A percentile compares a stretch with the other conserved stretches of the same genome.
These are phyloP conservation scores for Dalbergia oliveri DNA, from an alignment of 306 rosid genomes.

Conservation along the genomic window DNA sequence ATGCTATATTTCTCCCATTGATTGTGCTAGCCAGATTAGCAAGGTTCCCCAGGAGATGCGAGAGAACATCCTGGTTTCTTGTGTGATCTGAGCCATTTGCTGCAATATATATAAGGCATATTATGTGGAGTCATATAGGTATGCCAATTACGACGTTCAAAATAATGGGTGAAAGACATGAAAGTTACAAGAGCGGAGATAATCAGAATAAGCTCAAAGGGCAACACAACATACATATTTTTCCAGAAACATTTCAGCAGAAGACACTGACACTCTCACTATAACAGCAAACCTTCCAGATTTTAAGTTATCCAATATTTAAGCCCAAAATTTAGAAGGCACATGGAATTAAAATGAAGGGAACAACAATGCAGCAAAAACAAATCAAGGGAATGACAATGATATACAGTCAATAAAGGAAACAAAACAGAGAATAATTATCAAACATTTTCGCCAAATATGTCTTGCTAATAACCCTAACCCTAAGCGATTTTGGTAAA, in stretches of 20 bases:
- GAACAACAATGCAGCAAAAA: no score
- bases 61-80: conserved; percentile 69
- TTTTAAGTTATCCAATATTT: conserved; percentile 21
- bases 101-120: conserved; percentile 59
- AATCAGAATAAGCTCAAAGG: conserved; percentile 8
- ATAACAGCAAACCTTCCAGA: not conserved
- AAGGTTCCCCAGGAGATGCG: conserved; percentile 70
- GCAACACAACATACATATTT: conserved; percentile 4
- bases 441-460: conserved; percentile 32
- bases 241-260: conserved; percentile 10
- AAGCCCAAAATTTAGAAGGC: not conserved
- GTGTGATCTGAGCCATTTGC: conserved; percentile 67
- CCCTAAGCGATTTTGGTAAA: not conserved
- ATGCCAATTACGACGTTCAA: conserved; percentile 46
- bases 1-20: conserved; percentile 62
- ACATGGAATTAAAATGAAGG: no score
- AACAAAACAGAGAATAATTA: conserved; percentile 12
- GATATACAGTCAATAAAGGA: conserved; percentile 16
- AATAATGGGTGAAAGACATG: conserved; percentile 31
- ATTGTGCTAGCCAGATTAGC: conserved; percentile 62
- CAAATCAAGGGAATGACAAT: not conserved
- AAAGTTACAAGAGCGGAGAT: conserved; percentile 10
- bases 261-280: not conserved
- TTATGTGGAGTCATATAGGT: conserved; percentile 47
- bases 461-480: not conserved